Conservation (phyloP, 768 basidiomycete species). For the Boletus subparvulus region DNA sequence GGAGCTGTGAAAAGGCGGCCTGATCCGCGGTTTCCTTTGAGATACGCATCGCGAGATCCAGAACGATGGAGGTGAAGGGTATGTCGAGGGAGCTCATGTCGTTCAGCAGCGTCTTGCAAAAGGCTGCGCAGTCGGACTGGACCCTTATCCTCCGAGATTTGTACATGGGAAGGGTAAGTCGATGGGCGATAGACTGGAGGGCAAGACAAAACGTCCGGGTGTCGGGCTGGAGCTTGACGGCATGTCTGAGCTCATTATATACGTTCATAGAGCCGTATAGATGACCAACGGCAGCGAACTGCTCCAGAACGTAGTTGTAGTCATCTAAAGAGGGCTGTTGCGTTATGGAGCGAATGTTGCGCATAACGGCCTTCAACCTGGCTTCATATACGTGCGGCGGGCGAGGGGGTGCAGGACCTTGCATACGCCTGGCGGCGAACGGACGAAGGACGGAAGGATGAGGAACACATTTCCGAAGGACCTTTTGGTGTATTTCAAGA, state of each 20-base stretch:
- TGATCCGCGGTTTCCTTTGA: conserved; percentile 60
- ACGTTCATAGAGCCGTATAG: conserved; percentile 57
- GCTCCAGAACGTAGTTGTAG: conserved; percentile 71
- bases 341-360: conserved; percentile 58
- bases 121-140: conserved; percentile 43
- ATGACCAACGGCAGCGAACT: conserved; percentile 78
- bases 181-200: conserved; percentile 70
- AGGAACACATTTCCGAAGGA: conserved; percentile 65
- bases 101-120: conserved; percentile 50
- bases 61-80: conserved; percentile 54
- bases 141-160: conserved; percentile 36
- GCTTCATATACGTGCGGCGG: conserved; percentile 58
- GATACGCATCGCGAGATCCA: conserved; percentile 69
- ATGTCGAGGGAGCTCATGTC: conserved; percentile 56
- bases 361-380: conserved; percentile 65
- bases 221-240: conserved; percentile 45
- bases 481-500: conserved; percentile 63
- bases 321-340: conserved; percentile 54
- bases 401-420: conserved; percentile 35
- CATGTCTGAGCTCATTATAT: conserved; percentile 53
- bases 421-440: conserved; percentile 42
- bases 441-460: conserved; percentile 45
- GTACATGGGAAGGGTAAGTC: conserved; percentile 58
- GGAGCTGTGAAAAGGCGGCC: conserved; percentile 54
- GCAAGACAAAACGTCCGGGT: conserved; percentile 60